phyloP scores from a whole-genome alignment of 768 basidiomycete species.

The Boletus speciosus region DNA sequence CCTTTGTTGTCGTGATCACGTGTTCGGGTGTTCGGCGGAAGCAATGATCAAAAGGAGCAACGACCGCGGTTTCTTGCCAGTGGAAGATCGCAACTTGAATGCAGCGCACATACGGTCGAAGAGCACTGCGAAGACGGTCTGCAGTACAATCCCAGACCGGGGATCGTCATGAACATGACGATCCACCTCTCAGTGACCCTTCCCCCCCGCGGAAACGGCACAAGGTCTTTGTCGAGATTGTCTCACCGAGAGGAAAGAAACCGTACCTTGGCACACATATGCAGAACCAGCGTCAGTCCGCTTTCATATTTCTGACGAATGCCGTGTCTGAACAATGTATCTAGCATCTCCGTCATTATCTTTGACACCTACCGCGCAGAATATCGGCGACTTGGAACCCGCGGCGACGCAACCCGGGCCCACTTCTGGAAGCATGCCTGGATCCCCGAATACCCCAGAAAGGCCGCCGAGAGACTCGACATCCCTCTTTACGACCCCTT shows the following conservation, averaged over 20 bases:
- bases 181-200: not conserved
- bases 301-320: not conserved
- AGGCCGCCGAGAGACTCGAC: slow-evolving; percentile 41
- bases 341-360: not conserved
- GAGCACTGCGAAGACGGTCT: slow-evolving; percentile 15
- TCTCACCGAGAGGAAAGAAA: slow-evolving; percentile 8
- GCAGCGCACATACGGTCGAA: slow-evolving; percentile 37
- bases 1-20: slow-evolving; percentile 1
- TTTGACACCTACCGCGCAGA: not conserved
- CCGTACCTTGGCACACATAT: not conserved
- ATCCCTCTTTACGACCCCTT: slow-evolving; percentile 24
- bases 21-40: not conserved
- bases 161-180: not conserved
- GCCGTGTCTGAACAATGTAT: not conserved
- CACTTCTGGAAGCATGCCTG: not conserved
- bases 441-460: slow-evolving; percentile 9
- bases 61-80: not conserved
- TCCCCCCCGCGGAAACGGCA: slow-evolving; percentile 29
- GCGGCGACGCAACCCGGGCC: not conserved
- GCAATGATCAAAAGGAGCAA: not conserved
- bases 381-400: not conserved
- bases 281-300: not conserved
- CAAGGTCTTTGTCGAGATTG: slow-evolving; percentile 31
- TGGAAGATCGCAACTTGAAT: slow-evolving; percentile 13
- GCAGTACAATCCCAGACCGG: not conserved